phyloP scores from a whole-genome alignment of 176 grass and related monocot genomes.

The Rhynchospora breviuscula region DNA sequence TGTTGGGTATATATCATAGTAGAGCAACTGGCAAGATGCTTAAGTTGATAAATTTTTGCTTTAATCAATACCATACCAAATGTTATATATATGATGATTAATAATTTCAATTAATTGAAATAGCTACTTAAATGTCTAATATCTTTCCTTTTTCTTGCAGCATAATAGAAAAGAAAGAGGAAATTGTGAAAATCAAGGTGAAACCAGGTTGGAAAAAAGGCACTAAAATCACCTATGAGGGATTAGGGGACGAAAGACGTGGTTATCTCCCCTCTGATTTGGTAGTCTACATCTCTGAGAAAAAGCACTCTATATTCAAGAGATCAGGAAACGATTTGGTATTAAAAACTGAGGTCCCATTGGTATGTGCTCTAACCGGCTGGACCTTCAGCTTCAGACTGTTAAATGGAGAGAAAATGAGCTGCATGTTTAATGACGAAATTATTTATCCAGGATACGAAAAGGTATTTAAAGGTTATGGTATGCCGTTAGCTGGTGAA shows the following conservation, averaged over 20 bases:
- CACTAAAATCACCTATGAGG: constrained; percentile 55
- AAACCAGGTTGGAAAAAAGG: constrained; percentile 85
- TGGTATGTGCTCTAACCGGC: constrained; percentile 70
- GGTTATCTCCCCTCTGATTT: constrained; percentile 64
- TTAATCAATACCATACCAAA: too few species aligned
- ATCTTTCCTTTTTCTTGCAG: constrained; percentile 25
- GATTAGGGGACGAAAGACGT: constrained; percentile 63
- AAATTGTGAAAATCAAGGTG: constrained; percentile 48
- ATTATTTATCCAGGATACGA: constrained; percentile 64
- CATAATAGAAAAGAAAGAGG: constrained; percentile 66
- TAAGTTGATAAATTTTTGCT: too few species aligned
- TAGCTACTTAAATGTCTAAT: background rate
- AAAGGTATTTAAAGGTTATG: constrained; percentile 69
- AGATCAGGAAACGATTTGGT: constrained; percentile 69
- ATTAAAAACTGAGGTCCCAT: constrained; percentile 78
- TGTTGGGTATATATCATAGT: background rate
- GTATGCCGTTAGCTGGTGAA: constrained; percentile 57
- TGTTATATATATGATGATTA: too few species aligned
- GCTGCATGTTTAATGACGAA: constrained; percentile 57
- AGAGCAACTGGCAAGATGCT: background rate
- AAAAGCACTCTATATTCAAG: constrained; percentile 78
- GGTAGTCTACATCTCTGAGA: constrained; percentile 50
- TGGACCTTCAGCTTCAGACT: constrained; percentile 85
- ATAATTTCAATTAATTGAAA: background rate
- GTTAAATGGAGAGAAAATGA: constrained; percentile 60